Conservation (phyloP, 495 filamentous ascomycete species). For the Penicillium mononematosum region DNA sequence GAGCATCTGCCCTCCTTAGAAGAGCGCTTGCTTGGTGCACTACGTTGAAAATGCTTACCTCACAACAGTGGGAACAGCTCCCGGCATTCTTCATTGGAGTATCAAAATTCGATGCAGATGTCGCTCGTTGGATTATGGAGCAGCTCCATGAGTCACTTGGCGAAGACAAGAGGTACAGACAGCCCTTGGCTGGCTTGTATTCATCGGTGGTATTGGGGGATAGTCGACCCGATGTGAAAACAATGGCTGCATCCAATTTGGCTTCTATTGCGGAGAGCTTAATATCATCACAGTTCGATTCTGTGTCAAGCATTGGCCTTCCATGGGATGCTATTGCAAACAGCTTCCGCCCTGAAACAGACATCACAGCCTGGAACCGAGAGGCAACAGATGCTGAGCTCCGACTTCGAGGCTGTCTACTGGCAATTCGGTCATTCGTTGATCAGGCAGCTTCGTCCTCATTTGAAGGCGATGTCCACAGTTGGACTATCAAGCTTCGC, state of each 20-base stretch:
- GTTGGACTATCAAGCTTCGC: slow-evolving; percentile 36
- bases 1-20: slow-evolving; percentile 42
- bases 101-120: slow-evolving; percentile 37
- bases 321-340: slow-evolving; percentile 29
- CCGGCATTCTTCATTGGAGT: slow-evolving; percentile 28
- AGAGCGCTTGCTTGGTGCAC: slow-evolving; percentile 41
- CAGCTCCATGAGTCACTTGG: slow-evolving; percentile 29
- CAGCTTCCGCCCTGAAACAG: slow-evolving; percentile 25
- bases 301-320: slow-evolving; percentile 18
- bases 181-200: slow-evolving; percentile 31
- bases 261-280: slow-evolving; percentile 33
- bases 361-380: slow-evolving; percentile 38
- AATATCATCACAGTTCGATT: slow-evolving; percentile 21
- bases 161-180: slow-evolving; percentile 22
- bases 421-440: slow-evolving; percentile 53
- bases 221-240: slow-evolving; percentile 32
- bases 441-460: slow-evolving; percentile 10
- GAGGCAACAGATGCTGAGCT: slow-evolving; percentile 45
- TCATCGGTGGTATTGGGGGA: slow-evolving; percentile 32
- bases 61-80: slow-evolving; percentile 20
- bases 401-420: slow-evolving; percentile 54
- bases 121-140: slow-evolving; percentile 42
- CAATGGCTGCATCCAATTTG: slow-evolving; percentile 35
- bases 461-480: slow-evolving; percentile 25
- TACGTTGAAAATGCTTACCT: slow-evolving; percentile 29